Evolutionary conservation across 2,329 filamentous ascomycete species (phyloP), one percentile per base, ranked within the genome.

Genomic region (Septoria petroselini): DNA sequence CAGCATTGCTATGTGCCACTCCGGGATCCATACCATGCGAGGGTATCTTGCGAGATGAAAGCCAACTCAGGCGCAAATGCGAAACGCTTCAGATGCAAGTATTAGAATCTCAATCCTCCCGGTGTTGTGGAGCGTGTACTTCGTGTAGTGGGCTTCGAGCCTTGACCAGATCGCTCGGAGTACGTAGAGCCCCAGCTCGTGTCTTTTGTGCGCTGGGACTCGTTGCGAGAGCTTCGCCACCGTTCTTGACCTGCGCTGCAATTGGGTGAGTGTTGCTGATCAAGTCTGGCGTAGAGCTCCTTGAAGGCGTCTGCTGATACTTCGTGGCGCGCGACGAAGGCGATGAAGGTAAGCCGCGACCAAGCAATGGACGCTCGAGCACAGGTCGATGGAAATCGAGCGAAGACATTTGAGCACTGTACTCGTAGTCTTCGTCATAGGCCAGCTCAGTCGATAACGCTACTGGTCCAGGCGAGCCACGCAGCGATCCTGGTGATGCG

Each of bases 231-330:
- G 40, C 15, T 17, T 40, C 21, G 31, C 27, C 39, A 14, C 40
- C 34, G 43, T 53, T 52, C 47, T 54, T 57, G 4, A 49, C 49
- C 23, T 41, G 51, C 11, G 54, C 50, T 7, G 50, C 41, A 19
- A 27, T 45, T 2, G 47, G 51, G 39, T 57, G 54, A 17, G 41
- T 43, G 19, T 61, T 52, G 37, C 55, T 61, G 1, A 37, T 40
- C 14, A 50, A 25, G 19, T 49, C 51, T 8, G 59, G 58, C 11
- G 58, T 60, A 3, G 59, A 61, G 4, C 51, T 48, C 7, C 56
- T 48, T 4, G 58, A 58, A 2, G 58, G 57, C 19, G 58, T 63
- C 29, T 61, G 60, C 34, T 57, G 60, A 21, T 56, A 54, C n/a
- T 45, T 37, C 8, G 46, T 30, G 8, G 41, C 52, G 18, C 37